Percentiles rank a stretch among this genome's conserved stretches.
These are phyloP conservation scores for Endoconidiophora laricicola DNA, from an alignment of 2,329 filamentous ascomycete genomes.

Conservation along the genomic window DNA sequence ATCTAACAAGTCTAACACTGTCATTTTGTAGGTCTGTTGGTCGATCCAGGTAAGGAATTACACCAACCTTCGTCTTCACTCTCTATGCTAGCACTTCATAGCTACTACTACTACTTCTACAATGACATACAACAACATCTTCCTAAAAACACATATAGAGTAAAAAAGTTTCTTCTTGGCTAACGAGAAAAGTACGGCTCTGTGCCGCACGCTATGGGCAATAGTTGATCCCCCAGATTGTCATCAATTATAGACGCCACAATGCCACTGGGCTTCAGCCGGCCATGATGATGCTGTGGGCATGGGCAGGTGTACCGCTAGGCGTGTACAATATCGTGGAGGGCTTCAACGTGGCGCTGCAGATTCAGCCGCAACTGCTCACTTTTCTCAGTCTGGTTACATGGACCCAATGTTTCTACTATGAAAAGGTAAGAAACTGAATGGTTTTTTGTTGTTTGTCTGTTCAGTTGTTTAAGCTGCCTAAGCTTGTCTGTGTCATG, in stretches of 20 bases:
- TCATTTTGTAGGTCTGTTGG: slow-evolving; percentile 35
- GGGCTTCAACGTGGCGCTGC: slow-evolving; percentile 26
- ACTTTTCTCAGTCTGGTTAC: slow-evolving; percentile 26
- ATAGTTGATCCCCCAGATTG: slow-evolving; percentile 51
- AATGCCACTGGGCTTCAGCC: slow-evolving; percentile 48
- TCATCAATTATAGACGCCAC: slow-evolving; percentile 50
- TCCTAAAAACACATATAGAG: neutral
- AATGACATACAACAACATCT: no score
- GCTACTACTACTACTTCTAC: no score
- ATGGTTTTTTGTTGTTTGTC: neutral
- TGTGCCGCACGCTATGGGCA: neutral
- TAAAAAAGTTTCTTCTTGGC: no score
- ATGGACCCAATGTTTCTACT: slow-evolving; percentile 29
- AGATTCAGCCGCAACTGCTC: slow-evolving; percentile 27
- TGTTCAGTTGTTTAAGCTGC: neutral
- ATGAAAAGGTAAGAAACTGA: slow-evolving; percentile 21
- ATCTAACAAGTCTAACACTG: neutral
- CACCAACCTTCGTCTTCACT: neutral
- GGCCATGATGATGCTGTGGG: slow-evolving; percentile 59
- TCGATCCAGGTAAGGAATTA: slow-evolving; percentile 35
- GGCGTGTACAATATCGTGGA: slow-evolving; percentile 33
- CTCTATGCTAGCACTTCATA: neutral
- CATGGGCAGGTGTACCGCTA: slow-evolving; percentile 48
- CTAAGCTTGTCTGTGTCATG: neutral
- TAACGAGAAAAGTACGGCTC: no score